Percentiles rank a stretch among this genome's conserved stretches.
Evolutionary conservation across 306 rosid genomes (phyloP).

Genomic region (Malus asiatica): DNA sequence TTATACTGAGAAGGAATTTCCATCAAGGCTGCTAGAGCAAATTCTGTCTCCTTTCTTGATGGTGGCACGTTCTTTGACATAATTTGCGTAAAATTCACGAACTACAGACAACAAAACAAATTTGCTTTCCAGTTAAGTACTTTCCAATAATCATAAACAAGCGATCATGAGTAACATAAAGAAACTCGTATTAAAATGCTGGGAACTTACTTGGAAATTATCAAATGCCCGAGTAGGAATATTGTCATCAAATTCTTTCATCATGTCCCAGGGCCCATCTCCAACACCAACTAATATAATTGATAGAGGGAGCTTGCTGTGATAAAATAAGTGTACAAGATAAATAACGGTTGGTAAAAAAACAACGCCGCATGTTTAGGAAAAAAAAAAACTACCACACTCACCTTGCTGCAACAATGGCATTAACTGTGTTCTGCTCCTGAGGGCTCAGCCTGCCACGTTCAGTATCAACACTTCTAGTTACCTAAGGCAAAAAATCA

Average conservation of each 20-base stretch:
- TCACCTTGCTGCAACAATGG: constrained; percentile 95
- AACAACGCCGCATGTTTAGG: neutral
- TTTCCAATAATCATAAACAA: neutral
- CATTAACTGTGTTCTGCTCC: constrained; percentile 82
- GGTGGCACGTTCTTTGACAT: constrained; percentile 70
- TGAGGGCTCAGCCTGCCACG: constrained; percentile 72
- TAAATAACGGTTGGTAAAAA: constrained; percentile 5
- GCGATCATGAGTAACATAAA: neutral
- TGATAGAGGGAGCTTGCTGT: constrained; percentile 88
- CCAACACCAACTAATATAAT: constrained; percentile 94
- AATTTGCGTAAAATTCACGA: constrained; percentile 77
- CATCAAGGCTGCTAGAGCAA: constrained; percentile 93
- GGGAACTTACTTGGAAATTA: constrained; percentile 71
- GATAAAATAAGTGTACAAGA: constrained; percentile 19
- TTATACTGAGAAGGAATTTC: constrained; percentile 96
- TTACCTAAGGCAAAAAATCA: constrained; percentile 46
- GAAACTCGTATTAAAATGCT: neutral
- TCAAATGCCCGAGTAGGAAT: constrained; percentile 84
- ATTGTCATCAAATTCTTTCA: constrained; percentile 91
- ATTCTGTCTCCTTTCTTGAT: constrained; percentile 77
- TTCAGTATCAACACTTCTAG: constrained; percentile 86
- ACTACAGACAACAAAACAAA: constrained; percentile 38
- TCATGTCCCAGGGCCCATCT: constrained; percentile 99
- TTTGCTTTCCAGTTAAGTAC: neutral
- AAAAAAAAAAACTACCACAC: constrained; percentile 1